Percentiles rank a stretch among this genome's conserved stretches.
These are phyloP conservation scores for Phytophthora boehmeriae DNA, from an alignment of 352 stramenopile genomes.

Conservation along the genomic window DNA sequence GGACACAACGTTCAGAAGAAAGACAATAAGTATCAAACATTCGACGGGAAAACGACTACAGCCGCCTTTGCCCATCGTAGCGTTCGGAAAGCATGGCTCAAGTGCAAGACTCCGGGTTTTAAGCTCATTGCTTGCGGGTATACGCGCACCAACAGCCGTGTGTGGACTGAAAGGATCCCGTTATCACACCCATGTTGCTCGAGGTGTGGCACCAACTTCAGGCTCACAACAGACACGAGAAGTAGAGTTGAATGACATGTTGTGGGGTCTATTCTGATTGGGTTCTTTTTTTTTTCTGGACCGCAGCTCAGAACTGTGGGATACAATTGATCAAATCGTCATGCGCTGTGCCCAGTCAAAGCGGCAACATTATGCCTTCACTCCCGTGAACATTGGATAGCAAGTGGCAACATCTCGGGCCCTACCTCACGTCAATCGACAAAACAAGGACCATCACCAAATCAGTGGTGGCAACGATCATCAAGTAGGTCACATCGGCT, in stretches of 20 bases:
- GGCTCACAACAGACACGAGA: background rate
- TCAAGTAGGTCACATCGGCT: conserved; percentile 22
- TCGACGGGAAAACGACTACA: conserved; percentile 25
- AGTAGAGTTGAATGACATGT: background rate
- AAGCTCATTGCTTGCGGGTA: conserved; percentile 27
- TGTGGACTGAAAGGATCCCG: conserved; percentile 29
- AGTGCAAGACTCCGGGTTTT: conserved; percentile 33
- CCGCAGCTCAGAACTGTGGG: conserved; percentile 22
- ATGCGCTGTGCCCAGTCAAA: background rate
- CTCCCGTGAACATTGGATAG: background rate
- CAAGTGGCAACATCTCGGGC: conserved; percentile 9
- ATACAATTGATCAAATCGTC: background rate
- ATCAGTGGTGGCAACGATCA: conserved; percentile 5
- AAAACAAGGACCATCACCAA: conserved; percentile 20
- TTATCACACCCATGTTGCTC: conserved; percentile 25
- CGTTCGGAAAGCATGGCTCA: conserved; percentile 19
- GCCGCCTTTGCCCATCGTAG: conserved; percentile 19
- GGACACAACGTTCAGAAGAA: conserved; percentile 20
- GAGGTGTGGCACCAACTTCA: conserved; percentile 7
- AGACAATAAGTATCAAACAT: conserved; percentile 31
- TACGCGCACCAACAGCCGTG: conserved; percentile 27
- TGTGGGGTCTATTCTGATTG: conserved; percentile 18
- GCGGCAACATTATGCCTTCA: background rate
- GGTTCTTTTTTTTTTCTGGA: conserved; percentile 28
- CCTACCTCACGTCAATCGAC: conserved; percentile 7